Conservation (phyloP, 495 filamentous ascomycete species). For the Aspergillus taichungensis region DNA sequence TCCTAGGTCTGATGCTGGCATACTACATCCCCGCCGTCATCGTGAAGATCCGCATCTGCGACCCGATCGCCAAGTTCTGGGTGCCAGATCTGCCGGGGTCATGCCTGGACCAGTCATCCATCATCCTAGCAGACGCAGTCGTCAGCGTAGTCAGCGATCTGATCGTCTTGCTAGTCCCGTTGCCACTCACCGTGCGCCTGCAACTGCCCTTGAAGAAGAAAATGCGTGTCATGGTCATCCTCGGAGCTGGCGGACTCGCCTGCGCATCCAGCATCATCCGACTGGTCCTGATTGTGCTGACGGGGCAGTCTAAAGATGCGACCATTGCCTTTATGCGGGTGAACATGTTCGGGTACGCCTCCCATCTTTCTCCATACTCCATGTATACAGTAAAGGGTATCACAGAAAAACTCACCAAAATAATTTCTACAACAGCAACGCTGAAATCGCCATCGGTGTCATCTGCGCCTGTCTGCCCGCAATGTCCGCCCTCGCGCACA, state of each 20-base stretch:
- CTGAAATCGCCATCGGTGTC: conserved; percentile 30
- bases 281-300: conserved; percentile 22
- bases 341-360: conserved; percentile 27
- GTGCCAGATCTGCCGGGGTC: conserved; percentile 8
- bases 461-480: conserved; percentile 34
- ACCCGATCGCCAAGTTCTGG: conserved; percentile 30
- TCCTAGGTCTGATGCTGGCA: conserved; percentile 28
- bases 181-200: conserved; percentile 23
- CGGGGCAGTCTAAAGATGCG: conserved; percentile 18
- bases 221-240: conserved; percentile 22
- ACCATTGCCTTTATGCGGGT: conserved; percentile 29
- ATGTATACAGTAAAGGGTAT: not conserved
- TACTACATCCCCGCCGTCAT: conserved; percentile 33
- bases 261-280: conserved; percentile 30
- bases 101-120: conserved; percentile 26
- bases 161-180: conserved; percentile 25
- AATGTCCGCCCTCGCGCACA: conserved; percentile 20
- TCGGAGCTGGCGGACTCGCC: conserved; percentile 32
- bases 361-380: not conserved
- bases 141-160: conserved; percentile 31
- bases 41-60: conserved; percentile 32
- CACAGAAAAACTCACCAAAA: conserved; percentile 4
- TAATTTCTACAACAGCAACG: conserved; percentile 8
- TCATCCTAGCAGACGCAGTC: conserved; percentile 31
- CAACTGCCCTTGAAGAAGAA: conserved; percentile 27